Evolutionary conservation across 768 basidiomycete species (phyloP).

Genomic region (Pleurotus ostreatus): DNA sequence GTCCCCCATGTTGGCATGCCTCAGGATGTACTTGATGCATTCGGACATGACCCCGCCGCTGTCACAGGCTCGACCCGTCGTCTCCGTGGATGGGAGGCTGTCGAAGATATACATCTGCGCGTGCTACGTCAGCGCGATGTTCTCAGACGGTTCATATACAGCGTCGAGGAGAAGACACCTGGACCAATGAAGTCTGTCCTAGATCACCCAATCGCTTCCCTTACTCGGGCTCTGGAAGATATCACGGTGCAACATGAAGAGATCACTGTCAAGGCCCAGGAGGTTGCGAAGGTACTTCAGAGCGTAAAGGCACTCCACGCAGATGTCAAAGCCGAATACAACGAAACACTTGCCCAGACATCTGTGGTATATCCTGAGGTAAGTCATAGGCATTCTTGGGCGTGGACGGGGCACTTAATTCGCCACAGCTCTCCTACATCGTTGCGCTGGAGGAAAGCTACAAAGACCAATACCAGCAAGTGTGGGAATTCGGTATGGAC

Average conservation of each 20-base stretch:
- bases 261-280: conserved; percentile 42
- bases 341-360: conserved; percentile 59
- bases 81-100: conserved; percentile 62
- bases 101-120: conserved; percentile 71
- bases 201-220: conserved; percentile 47
- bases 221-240: conserved; percentile 44
- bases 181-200: conserved; percentile 32
- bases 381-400: conserved; percentile 12
- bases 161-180: conserved; percentile 18
- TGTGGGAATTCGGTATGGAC: conserved; percentile 82
- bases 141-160: conserved; percentile 36
- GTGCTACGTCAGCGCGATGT: conserved; percentile 57
- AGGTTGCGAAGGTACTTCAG: conserved; percentile 44
- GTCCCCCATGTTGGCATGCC: conserved; percentile 49
- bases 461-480: conserved; percentile 72
- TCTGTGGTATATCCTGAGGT: conserved; percentile 82
- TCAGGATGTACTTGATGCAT: conserved; percentile 65
- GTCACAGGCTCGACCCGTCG: conserved; percentile 63
- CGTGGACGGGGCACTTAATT: background rate
- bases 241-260: conserved; percentile 44
- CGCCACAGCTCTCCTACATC: conserved; percentile 59
- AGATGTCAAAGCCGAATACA: conserved; percentile 60
- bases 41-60: conserved; percentile 75
- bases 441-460: conserved; percentile 75
- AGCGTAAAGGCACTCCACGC: conserved; percentile 53